phyloP scores from a whole-genome alignment of 257 asterid genomes.

The Solanum tarijense region DNA sequence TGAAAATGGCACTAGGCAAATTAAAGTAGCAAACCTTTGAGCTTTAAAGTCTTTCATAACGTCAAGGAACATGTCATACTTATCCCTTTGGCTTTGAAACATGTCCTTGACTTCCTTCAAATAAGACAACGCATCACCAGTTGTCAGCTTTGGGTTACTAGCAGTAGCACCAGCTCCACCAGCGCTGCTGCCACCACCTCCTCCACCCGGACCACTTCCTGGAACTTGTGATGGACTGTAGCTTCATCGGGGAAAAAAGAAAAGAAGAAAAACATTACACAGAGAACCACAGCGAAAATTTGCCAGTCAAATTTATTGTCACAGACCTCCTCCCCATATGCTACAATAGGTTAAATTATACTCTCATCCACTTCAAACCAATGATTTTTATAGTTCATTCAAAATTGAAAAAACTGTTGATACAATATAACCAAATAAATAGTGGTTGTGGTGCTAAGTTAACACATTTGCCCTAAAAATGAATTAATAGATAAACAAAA shows the following conservation, averaged over 20 bases:
- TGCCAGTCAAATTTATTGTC: not conserved
- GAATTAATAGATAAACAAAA: conserved; percentile 1
- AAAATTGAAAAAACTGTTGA: not conserved
- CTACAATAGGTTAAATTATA: not conserved
- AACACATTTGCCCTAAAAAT: not conserved
- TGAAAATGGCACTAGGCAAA: not conserved
- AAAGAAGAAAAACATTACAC: not conserved
- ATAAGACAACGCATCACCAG: conserved; percentile 85
- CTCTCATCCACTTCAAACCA: not conserved
- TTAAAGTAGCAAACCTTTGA: conserved; percentile 52
- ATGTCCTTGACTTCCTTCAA: conserved; percentile 95
- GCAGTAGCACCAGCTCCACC: conserved; percentile 26
- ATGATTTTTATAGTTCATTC: conserved; percentile 3
- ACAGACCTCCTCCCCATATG: not conserved
- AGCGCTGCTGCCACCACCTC: conserved; percentile 24
- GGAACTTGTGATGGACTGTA: conserved; percentile 57
- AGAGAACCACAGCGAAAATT: not conserved
- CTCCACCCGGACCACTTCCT: conserved; percentile 18
- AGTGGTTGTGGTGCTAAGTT: not conserved
- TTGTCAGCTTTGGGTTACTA: conserved; percentile 69
- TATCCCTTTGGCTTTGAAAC: conserved; percentile 89
- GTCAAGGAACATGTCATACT: conserved; percentile 88
- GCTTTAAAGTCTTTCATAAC: conserved; percentile 99
- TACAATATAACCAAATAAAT: not conserved
- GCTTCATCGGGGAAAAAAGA: conserved; percentile 22